These are phyloP conservation scores for Fragaria vesca DNA, from an alignment of 306 rosid genomes.

Conservation along the genomic window DNA sequence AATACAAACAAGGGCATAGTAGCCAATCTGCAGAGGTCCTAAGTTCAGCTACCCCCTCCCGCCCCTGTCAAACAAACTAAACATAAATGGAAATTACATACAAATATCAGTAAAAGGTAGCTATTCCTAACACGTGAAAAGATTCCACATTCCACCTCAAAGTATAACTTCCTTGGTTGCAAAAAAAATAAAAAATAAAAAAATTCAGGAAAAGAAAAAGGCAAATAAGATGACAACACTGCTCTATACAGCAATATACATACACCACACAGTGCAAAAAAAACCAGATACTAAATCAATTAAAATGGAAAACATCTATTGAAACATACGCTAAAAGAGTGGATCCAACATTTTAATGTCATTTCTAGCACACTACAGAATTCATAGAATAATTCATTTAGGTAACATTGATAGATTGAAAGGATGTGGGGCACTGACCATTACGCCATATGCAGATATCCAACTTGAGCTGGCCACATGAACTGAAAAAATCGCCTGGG, in stretches of 20 bases:
- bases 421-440: background rate
- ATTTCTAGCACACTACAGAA: background rate
- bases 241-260: background rate
- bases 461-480: conserved; percentile 34
- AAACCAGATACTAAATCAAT: background rate
- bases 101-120: background rate
- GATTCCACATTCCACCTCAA: background rate
- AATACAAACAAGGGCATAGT: background rate
- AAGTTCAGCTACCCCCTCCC: background rate
- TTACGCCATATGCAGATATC: conserved; percentile 44
- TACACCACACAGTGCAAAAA: background rate
- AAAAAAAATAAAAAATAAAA: background rate
- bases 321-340: background rate
- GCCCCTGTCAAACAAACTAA: background rate
- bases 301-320: background rate
- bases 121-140: background rate
- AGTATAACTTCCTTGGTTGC: no score
- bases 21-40: background rate
- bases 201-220: no score
- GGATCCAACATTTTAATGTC: background rate
- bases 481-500: conserved; percentile 35
- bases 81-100: background rate
- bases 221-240: background rate
- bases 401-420: background rate
- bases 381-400: background rate